These are phyloP conservation scores for Dioscorea dumetorum DNA, from an alignment of 106 monocot genomes.

Conservation along the genomic window DNA sequence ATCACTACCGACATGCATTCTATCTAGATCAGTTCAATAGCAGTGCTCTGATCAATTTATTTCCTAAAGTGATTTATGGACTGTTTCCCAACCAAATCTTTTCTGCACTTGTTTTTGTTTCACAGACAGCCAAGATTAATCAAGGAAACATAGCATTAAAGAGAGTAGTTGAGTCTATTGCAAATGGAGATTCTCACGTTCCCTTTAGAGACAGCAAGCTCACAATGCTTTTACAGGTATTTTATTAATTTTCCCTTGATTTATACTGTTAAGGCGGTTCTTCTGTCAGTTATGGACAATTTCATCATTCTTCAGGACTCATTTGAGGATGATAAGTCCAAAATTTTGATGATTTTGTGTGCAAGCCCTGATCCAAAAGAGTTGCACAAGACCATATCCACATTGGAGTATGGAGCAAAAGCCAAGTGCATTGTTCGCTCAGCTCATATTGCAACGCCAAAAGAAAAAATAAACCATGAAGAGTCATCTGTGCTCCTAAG, in stretches of 20 bases:
- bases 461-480: conserved; percentile 26
- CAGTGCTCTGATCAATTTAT: too few relatives aligned
- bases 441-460: conserved; percentile 72
- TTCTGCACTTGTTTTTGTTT: background rate
- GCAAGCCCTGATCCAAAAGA: conserved; percentile 95
- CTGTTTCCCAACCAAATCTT: too few relatives aligned
- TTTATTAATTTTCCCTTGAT: background rate
- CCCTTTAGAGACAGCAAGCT: conserved; percentile 98
- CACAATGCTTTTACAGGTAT: conserved; percentile 96
- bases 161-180: conserved; percentile 95
- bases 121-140: conserved; percentile 93
- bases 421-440: conserved; percentile 93
- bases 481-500: conserved; percentile 40
- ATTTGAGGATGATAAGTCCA: conserved; percentile 92
- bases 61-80: too few relatives aligned
- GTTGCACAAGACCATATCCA: conserved; percentile 87
- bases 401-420: conserved; percentile 95
- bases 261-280: too few relatives aligned
- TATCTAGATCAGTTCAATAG: too few relatives aligned
- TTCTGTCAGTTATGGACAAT: too few relatives aligned
- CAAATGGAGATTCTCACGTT: conserved; percentile 95
- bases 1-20: too few relatives aligned
- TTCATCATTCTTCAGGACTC: conserved; percentile 53
- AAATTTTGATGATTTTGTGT: conserved; percentile 95
- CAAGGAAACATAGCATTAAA: conserved; percentile 95